Evolutionary conservation across 1,284 basidiomycete genomes (phyloP), one percentile per base, ranked within the genome.

Genomic region (Marasmius fiardii): DNA sequence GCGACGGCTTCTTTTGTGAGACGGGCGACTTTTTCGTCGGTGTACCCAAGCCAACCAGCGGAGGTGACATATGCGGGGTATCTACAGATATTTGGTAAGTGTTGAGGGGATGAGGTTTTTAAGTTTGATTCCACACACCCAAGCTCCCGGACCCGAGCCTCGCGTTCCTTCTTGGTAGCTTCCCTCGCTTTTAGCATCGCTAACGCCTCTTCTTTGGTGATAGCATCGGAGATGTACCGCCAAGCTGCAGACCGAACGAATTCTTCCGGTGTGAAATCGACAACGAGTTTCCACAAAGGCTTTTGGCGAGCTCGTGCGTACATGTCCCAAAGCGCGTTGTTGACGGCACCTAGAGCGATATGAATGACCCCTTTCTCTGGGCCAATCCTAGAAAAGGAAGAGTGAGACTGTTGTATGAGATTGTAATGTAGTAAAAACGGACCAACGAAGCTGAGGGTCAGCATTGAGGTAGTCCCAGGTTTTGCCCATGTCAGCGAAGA

Each of bases 151-250:
- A 94, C 93, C 53, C 78, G 83, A 12, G 74, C 80, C 68, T 95
- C 91, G 37, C 94, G 80, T 60, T 87, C 87, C 43, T 80, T 80
- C 76, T 96, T 97, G 21, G 83, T 82, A 0, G 82, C 77, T 66
- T 87, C 89, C 61, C 87, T 90, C 52, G 79, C 81, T 69, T 86
- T 90, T 60, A 98, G 82, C 74, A 97, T 82, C 28, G 78, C 81
- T 41, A 97, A 74, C 1, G 95, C 95, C 69, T 98, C 95, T 52
- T 93, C 92, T 45, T 82, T 86, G 16, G 93, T 95, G 69, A 98
- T 90, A 2, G 86, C 93, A 68, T 98, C 95, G 4, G 93, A 89
- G 68, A 98, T 95, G 74, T 98, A 97, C 39, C 92, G 81, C 79
- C 93, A 98, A 1, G 92, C 83, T 2, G 90, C 85, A 3, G 92